Evolutionary conservation across 225 moss, liverwort and hornwort species (phyloP).

Genomic region (Bryoerythrophyllum caledonicum): DNA sequence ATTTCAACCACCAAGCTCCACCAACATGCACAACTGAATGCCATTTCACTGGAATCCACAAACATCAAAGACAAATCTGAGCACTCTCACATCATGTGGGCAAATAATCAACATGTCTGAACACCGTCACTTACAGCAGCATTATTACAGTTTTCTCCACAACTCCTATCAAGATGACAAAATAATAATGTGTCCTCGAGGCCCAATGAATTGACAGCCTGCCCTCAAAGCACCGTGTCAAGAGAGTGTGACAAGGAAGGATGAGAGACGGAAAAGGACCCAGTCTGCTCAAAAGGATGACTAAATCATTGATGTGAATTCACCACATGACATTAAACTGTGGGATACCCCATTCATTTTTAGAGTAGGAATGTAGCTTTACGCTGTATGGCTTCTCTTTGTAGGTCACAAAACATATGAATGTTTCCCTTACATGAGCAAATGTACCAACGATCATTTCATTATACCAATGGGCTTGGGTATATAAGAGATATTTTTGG

Average conservation of each 20-base stretch:
- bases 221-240: background rate
- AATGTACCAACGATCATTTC: too few relatives aligned
- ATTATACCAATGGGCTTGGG: too few relatives aligned
- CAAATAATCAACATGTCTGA: background rate
- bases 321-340: too few relatives aligned
- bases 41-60: background rate
- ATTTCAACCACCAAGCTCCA: background rate
- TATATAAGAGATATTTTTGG: too few relatives aligned
- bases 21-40: background rate
- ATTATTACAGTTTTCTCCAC: background rate
- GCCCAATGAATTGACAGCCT: background rate
- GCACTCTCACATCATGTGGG: background rate
- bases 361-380: too few relatives aligned
- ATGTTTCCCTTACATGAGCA: too few relatives aligned
- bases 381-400: too few relatives aligned
- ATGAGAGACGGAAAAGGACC: background rate
- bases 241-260: background rate
- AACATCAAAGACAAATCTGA: accelerated
- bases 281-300: background rate
- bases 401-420: too few relatives aligned
- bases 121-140: background rate
- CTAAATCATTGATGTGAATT: background rate
- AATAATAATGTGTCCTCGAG: background rate
- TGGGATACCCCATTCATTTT: too few relatives aligned
- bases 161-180: background rate